Percentiles rank a stretch among this genome's conserved stretches.
phyloP scores from a whole-genome alignment of 2,329 filamentous ascomycete species.

The Elsinoe arachidis region DNA sequence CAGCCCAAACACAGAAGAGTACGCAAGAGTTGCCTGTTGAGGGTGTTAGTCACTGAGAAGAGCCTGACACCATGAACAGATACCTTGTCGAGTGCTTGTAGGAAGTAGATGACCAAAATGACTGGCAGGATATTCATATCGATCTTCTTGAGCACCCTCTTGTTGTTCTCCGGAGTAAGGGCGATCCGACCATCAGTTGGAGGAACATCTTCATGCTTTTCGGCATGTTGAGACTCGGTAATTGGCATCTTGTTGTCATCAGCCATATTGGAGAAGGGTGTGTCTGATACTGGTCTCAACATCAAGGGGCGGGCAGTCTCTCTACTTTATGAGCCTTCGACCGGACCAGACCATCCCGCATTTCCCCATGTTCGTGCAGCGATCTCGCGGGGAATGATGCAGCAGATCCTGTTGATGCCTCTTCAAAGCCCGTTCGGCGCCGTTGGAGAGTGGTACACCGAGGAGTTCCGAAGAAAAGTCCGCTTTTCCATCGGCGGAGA shows the following conservation, averaged over 20 bases:
- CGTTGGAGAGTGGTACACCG: no score
- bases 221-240: background rate
- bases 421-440: no score
- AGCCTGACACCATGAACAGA: constrained; percentile 25
- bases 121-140: constrained; percentile 45
- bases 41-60: background rate
- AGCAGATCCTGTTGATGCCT: no score
- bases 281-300: background rate
- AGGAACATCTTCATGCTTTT: background rate
- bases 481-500: no score
- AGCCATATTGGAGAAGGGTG: background rate
- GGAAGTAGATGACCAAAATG: constrained; percentile 53
- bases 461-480: no score
- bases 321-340: background rate
- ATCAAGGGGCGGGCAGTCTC: background rate
- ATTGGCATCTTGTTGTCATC: background rate
- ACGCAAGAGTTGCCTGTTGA: constrained; percentile 33
- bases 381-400: background rate
- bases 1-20: constrained; percentile 56
- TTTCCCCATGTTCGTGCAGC: background rate
- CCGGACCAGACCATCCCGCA: background rate
- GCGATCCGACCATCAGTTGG: constrained; percentile 35
- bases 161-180: constrained; percentile 46
- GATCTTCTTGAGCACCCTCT: constrained; percentile 42
- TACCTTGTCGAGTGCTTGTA: constrained; percentile 56